Evolutionary conservation across 2,329 filamentous ascomycete genomes (phyloP).

Genomic region (Colletotrichum horii): DNA sequence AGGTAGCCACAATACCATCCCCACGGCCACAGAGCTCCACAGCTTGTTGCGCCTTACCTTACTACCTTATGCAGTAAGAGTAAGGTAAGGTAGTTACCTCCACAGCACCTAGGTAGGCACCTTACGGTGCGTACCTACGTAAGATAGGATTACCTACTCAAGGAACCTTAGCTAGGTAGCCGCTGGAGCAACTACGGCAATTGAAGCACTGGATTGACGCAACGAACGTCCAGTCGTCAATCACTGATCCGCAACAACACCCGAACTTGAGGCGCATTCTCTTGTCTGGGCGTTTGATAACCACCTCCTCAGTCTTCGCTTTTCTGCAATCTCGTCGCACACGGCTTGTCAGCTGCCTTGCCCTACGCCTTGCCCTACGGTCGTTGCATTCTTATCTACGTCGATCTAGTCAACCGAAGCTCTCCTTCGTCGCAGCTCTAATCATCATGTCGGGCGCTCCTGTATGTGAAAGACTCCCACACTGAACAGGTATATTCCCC

Average conservation of each 20-base stretch:
- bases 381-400: neutral
- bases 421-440: neutral
- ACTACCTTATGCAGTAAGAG: too few species aligned
- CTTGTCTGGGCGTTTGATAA: neutral
- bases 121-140: neutral
- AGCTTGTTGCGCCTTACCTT: neutral
- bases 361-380: neutral
- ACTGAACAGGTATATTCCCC: neutral
- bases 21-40: neutral
- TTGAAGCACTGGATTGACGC: neutral
- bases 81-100: too few species aligned
- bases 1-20: neutral
- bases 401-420: neutral
- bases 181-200: neutral
- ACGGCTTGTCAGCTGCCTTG: neutral
- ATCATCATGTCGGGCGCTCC: slow-evolving; percentile 43
- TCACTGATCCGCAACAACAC: neutral
- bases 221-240: neutral
- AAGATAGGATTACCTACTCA: neutral
- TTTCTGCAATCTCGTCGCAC: neutral
- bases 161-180: neutral
- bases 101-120: neutral
- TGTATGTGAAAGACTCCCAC: slow-evolving; percentile 31
- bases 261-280: neutral
- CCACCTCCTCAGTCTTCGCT: neutral